Conservation (phyloP, 140 eudicot genomes). For the Anethum foeniculum region DNA sequence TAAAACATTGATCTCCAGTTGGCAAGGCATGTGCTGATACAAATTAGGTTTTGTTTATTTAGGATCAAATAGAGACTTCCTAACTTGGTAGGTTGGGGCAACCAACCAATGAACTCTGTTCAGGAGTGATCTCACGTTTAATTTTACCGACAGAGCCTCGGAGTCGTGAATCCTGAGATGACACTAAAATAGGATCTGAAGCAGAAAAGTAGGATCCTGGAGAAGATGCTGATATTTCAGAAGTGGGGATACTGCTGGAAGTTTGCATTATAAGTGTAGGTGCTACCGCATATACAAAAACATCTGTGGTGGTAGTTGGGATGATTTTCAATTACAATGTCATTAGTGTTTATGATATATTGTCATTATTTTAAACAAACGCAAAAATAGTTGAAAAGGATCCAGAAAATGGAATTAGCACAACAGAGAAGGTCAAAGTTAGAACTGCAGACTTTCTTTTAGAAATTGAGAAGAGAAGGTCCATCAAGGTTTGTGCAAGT, state of each 20-base stretch:
- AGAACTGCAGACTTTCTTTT: constrained; percentile 65
- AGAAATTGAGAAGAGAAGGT: constrained; percentile 58
- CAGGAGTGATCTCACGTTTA: constrained; percentile 43
- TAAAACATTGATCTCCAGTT: constrained; percentile 62
- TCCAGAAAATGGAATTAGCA: constrained; percentile 33
- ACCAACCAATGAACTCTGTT: constrained; percentile 18
- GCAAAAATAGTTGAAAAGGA: not conserved
- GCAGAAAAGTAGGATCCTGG: constrained; percentile 41
- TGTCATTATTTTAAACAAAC: not conserved
- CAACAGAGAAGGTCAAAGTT: constrained; percentile 41
- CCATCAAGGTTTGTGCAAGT: constrained; percentile 54
- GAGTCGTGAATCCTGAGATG: constrained; percentile 49
- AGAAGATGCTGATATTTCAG: constrained; percentile 33
- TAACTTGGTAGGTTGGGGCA: constrained; percentile 1
- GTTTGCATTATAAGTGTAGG: constrained; percentile 19
- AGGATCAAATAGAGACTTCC: not conserved
- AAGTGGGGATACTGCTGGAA: constrained; percentile 19
- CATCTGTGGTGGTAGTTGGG: constrained; percentile 10
- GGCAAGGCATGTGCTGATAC: constrained; percentile 62
- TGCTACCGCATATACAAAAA: constrained; percentile 16
- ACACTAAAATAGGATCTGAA: constrained; percentile 51
- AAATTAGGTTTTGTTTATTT: constrained; percentile 6
- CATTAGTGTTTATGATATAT: too few species aligned
- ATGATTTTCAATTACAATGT: too few species aligned
- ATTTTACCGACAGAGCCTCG: constrained; percentile 48